Evolutionary conservation across 192 early-diverging fungal genomes (phyloP).

Genomic region (Coemansia sp.): DNA sequence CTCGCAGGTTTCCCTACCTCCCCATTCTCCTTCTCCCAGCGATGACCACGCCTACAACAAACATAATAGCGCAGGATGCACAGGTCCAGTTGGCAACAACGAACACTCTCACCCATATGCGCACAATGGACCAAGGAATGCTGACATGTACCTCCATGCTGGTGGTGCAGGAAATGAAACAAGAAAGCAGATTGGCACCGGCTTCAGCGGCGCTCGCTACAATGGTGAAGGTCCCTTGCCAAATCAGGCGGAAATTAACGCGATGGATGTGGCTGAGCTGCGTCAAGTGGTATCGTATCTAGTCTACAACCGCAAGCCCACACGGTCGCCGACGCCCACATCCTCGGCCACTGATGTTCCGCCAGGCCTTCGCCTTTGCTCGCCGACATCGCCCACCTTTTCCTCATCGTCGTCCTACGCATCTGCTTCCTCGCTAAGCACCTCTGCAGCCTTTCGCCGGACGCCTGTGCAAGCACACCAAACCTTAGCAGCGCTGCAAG

Average conservation of each 20-base stretch:
- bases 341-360: conserved; percentile 13
- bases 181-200: conserved; percentile 14
- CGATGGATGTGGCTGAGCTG: conserved; percentile 51
- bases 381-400: conserved; percentile 22
- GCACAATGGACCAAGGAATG: conserved; percentile 9
- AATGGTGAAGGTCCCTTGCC: conserved; percentile 17
- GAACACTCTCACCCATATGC: conserved; percentile 8
- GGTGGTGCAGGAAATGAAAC: conserved; percentile 21
- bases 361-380: conserved; percentile 12
- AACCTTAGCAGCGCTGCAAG: neutral
- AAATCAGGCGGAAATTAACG: conserved; percentile 46
- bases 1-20: conserved; percentile 21
- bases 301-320: conserved; percentile 24
- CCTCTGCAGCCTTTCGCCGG: conserved; percentile 9
- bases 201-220: conserved; percentile 4
- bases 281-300: conserved; percentile 28
- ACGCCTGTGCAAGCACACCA: conserved; percentile 2
- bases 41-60: conserved; percentile 3
- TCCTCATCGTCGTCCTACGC: conserved; percentile 21
- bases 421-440: conserved; percentile 19
- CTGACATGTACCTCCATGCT: conserved; percentile 30
- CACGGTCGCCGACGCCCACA: conserved; percentile 12
- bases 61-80: conserved; percentile 7
- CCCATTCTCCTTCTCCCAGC: conserved; percentile 13
- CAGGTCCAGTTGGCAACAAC: conserved; percentile 2